Evolutionary conservation across 108 stramenopile genomes (phyloP).

Genomic region (Nitzschia sp.): DNA sequence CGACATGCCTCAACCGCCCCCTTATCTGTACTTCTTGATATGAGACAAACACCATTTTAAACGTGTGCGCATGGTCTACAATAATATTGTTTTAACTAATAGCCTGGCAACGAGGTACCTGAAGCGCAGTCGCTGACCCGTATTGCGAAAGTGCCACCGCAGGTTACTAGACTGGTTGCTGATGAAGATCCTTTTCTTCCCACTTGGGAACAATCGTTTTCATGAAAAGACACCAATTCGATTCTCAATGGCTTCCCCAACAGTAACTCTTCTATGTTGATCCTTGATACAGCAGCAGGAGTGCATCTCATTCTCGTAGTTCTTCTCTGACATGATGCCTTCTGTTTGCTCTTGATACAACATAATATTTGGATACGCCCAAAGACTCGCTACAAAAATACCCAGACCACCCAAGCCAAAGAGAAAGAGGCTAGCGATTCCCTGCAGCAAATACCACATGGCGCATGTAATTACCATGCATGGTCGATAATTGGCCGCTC

Average conservation of each 20-base stretch:
- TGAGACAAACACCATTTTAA: no score
- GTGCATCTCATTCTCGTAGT: conserved; percentile 43
- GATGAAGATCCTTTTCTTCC: no score
- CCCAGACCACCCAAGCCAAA: conserved; percentile 1
- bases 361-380: conserved; percentile 43
- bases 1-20: no score
- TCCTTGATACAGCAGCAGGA: conserved; percentile 38
- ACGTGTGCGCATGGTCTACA: no score
- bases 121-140: no score
- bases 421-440: conserved; percentile 6
- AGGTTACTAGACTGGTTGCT: no score
- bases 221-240: conserved; percentile 3
- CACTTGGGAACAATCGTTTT: no score
- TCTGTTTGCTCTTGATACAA: conserved; percentile 34
- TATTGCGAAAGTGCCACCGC: no score
- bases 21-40: no score
- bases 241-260: conserved; percentile 16
- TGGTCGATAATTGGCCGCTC: conserved; percentile 23
- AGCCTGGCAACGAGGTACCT: no score
- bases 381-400: conserved; percentile 12
- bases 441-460: conserved; percentile 11
- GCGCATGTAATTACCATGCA: conserved; percentile 4
- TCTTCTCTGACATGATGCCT: conserved; percentile 42
- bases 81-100: no score
- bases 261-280: background rate